Percentiles rank a stretch among this genome's conserved stretches.
phyloP scores from a whole-genome alignment of 2,329 filamentous ascomycete species.

The Graphilbum sp. region DNA sequence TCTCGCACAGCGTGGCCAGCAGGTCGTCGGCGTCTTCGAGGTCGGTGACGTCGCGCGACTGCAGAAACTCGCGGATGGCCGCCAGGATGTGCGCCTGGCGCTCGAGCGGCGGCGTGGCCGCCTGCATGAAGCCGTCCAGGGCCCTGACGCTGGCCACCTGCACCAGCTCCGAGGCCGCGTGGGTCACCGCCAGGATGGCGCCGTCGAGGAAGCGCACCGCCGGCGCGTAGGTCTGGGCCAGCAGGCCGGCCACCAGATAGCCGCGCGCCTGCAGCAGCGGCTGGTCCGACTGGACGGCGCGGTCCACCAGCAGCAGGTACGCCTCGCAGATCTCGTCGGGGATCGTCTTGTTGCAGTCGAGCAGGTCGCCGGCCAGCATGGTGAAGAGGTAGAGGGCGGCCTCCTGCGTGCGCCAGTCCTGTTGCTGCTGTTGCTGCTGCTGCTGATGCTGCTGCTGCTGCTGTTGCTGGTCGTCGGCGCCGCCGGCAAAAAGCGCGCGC shows the following conservation, averaged over 20 bases:
- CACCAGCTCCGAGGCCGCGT: slow-evolving; percentile 58
- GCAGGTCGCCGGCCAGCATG: slow-evolving; percentile 67
- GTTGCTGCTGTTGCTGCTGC: too few relatives aligned
- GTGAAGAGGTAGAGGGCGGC: slow-evolving; percentile 73
- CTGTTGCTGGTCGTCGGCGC: too few relatives aligned
- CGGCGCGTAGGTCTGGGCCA: slow-evolving; percentile 53
- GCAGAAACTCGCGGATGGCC: slow-evolving; percentile 59
- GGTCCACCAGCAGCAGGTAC: slow-evolving; percentile 67
- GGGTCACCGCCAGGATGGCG: slow-evolving; percentile 58
- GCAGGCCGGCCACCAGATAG: slow-evolving; percentile 67
- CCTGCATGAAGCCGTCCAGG: slow-evolving; percentile 48
- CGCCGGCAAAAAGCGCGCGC: slow-evolving; percentile 47
- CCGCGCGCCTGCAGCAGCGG: slow-evolving; percentile 73
- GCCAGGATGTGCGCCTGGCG: slow-evolving; percentile 44
- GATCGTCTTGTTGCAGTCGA: slow-evolving; percentile 60
- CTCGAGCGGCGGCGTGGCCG: slow-evolving; percentile 25
- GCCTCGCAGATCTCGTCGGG: slow-evolving; percentile 50
- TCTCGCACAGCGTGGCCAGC: slow-evolving; percentile 76
- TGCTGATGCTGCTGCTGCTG: too few relatives aligned
- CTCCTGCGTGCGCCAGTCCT: slow-evolving; percentile 52
- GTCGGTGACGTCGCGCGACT: slow-evolving; percentile 64
- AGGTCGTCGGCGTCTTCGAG: slow-evolving; percentile 83
- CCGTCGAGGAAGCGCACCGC: slow-evolving; percentile 52
- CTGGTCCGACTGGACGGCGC: slow-evolving; percentile 54
- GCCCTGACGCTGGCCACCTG: slow-evolving; percentile 84